Percentiles rank a stretch among this genome's conserved stretches.
Conservation (phyloP, 768 basidiomycete species). For the Saitozyma podzolica region DNA sequence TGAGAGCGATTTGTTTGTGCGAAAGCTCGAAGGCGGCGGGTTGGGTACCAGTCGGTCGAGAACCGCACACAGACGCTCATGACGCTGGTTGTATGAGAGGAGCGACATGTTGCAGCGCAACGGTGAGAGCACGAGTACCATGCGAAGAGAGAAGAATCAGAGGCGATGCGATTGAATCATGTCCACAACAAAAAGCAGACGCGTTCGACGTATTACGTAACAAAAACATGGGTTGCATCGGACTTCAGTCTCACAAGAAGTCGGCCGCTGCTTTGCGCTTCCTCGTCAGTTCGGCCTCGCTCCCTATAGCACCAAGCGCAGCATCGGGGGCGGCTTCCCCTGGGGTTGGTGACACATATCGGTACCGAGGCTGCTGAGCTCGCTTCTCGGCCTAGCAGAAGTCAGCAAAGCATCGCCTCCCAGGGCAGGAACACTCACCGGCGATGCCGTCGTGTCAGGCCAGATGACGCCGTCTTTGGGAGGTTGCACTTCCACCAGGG, state of each 20-base stretch:
- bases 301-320: too few species aligned
- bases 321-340: slow-evolving; percentile 9
- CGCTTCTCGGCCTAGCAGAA: slow-evolving; percentile 46
- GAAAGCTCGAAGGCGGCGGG: too few species aligned
- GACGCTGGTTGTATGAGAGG: too few species aligned
- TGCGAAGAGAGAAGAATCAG: too few species aligned
- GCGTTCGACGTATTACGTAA: background rate
- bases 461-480: slow-evolving; percentile 52
- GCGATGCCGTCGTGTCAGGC: slow-evolving; percentile 46
- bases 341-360: slow-evolving; percentile 43
- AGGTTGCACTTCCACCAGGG: slow-evolving; percentile 26
- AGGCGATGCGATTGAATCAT: too few species aligned
- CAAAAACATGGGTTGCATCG: background rate
- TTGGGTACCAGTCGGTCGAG: too few species aligned
- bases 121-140: too few species aligned
- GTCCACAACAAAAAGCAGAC: background rate
- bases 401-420: slow-evolving; percentile 1
- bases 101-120: too few species aligned
- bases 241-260: slow-evolving; percentile 58
- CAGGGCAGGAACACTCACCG: slow-evolving; percentile 31
- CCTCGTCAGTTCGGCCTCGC: slow-evolving; percentile 12
- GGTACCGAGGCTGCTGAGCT: slow-evolving; percentile 46
- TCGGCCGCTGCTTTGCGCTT: slow-evolving; percentile 58
- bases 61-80: too few species aligned
- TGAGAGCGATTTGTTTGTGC: too few species aligned